Evolutionary conservation across 2,329 filamentous ascomycete genomes (phyloP), one percentile per base, ranked within the genome.

Genomic region (Cytospora mali): DNA sequence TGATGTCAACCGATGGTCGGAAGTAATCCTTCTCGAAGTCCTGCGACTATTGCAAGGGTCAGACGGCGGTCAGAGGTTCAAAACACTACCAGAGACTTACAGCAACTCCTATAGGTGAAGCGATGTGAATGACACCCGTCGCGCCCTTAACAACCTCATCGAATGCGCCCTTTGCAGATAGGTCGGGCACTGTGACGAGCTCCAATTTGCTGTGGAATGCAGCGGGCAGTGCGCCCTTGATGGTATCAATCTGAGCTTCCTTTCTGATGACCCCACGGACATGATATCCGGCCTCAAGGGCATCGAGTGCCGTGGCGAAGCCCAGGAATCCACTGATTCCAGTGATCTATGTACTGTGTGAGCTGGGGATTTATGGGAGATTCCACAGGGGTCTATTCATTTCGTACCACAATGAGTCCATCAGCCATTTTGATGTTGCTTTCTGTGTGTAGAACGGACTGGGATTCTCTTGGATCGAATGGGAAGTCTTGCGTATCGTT

Each of bases 161-260:
- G 72, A 96, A 96, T 62, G 92, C 92, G 60, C 83, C 82, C 53
- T 86, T 82, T 70, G 87, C 75, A 4, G 91, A 90, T 68, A 96
- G 90, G 71, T 96, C 92, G 21, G 88, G 85, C 27, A 96, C 91
- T 68, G 95, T 87, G 61, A 73, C 77, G 14, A 83, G 75, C 29
- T 75, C 69, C 21, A 87, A 80, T 39, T 77, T 76, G 14, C 46
- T 49, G 14, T 25, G 18, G 46, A 49, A 49, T 49, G 6, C 46
- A 18, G 46, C 6, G 46, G 46, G 46, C 14, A 49, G 21, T n/a
- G 46, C 23, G 14, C 46, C 11, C 46, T 49, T 49, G 46, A 49
- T n/a, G 4, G 18, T 49, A 25, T 49, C 9, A 49, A 25, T 25
- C 14, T 49, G 46, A 14, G 46, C 4, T n/a, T n/a, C 3, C 9